Evolutionary conservation across 2,329 filamentous ascomycete genomes (phyloP), one percentile per base, ranked within the genome.

Genomic region (Colletotrichum trifolii): DNA sequence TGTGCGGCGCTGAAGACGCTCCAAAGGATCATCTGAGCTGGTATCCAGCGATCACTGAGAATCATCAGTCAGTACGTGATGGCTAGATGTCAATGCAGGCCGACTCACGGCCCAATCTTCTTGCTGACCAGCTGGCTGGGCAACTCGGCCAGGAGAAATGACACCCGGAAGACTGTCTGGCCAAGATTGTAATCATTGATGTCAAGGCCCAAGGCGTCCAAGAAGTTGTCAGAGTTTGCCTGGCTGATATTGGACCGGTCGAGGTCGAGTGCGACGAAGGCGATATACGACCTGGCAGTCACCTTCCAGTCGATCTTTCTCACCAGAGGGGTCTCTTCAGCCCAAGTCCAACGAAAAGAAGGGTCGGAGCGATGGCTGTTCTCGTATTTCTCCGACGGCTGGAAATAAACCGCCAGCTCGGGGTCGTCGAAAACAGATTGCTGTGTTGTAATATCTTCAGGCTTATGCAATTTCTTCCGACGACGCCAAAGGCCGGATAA

Each of bases 71-170:
- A 5, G 25, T 25, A 25, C 5, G 25, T 25, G 25, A 25, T 25
- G 25, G 25, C 25, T 25, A 25, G 25, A 25, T 25, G 25, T 2
- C 25, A 25, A 25, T 25, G 25, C 4, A 17, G 36, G 38, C 15
- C 35, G 17, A 40, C 42, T 38, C 34, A 47, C 3, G 65, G 67
- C 25, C 63, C 76, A 3, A 78, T 67, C 71, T 82, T 83, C 73
- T 90, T 89, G 46, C 81, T 83, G 13, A 89, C 70, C 5, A 90
- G 77, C 69, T 89, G 87, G 0, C 86, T 89, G 0, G 87, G 87
- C 2, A 90, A 75, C 70, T 89, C 87, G 0, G 87, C 85, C 4
- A 81, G 73, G 2, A 88, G 74, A 67, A 88, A 88, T 0, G 79
- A 79, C 6, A 86, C 71, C 1, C 80, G 77, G 69, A 87, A 87